Conservation (phyloP, 2,329 filamentous ascomycete genomes). For the Aspergillus persii region DNA sequence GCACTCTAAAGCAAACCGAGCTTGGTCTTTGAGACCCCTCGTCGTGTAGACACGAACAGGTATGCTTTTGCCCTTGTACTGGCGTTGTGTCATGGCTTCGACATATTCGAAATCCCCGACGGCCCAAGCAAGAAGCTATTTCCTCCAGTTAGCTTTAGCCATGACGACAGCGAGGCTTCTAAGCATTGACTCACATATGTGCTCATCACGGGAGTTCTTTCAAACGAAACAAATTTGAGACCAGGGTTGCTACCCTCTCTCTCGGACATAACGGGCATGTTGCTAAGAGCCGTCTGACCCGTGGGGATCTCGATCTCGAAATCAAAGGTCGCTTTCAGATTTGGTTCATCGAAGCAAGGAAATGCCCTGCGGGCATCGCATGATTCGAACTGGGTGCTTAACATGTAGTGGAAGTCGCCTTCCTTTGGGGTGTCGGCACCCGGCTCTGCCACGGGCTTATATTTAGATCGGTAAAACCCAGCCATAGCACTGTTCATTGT, state of each 20-base stretch:
- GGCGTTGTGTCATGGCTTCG: constrained; percentile 82
- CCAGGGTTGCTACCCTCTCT: constrained; percentile 66
- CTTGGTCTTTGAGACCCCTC: constrained; percentile 88
- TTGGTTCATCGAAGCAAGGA: constrained; percentile 97
- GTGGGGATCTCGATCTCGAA: constrained; percentile 88
- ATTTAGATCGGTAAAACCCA: constrained; percentile 91
- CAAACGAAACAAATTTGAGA: constrained; percentile 69
- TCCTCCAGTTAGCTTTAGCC: constrained; percentile 42
- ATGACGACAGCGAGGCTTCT: neutral
- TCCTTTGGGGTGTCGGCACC: constrained; percentile 75
- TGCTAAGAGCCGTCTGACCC: constrained; percentile 84
- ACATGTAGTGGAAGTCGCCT: constrained; percentile 65
- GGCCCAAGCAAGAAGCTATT: constrained; percentile 84
- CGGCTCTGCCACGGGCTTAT: constrained; percentile 74
- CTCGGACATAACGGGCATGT: constrained; percentile 84
- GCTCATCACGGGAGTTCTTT: constrained; percentile 85
- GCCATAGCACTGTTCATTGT: constrained; percentile 88
- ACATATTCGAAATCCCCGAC: constrained; percentile 97
- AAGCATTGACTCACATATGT: constrained; percentile 59
- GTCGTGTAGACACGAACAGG: constrained; percentile 97
- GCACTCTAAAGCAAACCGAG: constrained; percentile 82
- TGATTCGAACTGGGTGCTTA: constrained; percentile 96
- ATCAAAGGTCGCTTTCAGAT: constrained; percentile 93
- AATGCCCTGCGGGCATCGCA: constrained; percentile 94
- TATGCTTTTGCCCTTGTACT: constrained; percentile 86